These are phyloP conservation scores for Candida awuae DNA, from an alignment of 805 yeast species.

Conservation along the genomic window DNA sequence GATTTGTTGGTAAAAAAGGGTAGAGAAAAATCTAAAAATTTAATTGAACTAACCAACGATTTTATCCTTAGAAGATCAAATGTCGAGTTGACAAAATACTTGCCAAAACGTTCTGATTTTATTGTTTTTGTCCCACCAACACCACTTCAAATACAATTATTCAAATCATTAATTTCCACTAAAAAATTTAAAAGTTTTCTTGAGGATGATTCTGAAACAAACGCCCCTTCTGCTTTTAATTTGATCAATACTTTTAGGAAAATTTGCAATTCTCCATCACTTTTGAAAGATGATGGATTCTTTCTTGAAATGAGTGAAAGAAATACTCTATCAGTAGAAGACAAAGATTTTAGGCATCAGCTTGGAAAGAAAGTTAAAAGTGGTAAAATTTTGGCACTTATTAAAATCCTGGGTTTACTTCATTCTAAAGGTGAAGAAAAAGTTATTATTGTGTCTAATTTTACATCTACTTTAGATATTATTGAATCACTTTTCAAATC, in stretches of 20 bases:
- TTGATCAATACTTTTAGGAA: slow-evolving; percentile 71
- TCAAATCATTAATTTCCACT: slow-evolving; percentile 40
- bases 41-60: slow-evolving; percentile 53
- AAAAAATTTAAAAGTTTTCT: slow-evolving; percentile 27
- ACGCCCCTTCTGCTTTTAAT: slow-evolving; percentile 44
- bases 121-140: slow-evolving; percentile 77
- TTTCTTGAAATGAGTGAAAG: slow-evolving; percentile 27
- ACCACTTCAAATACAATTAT: slow-evolving; percentile 45
- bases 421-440: slow-evolving; percentile 47
- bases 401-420: slow-evolving; percentile 42
- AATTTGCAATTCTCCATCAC: slow-evolving; percentile 73
- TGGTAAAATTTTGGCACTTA: slow-evolving; percentile 62
- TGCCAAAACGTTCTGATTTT: slow-evolving; percentile 70
- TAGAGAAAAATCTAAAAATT: slow-evolving; percentile 49
- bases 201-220: slow-evolving; percentile 13
- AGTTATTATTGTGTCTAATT: slow-evolving; percentile 79
- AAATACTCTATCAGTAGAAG: slow-evolving; percentile 12
- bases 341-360: slow-evolving; percentile 22
- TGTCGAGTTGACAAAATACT: slow-evolving; percentile 42
- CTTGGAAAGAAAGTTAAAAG: slow-evolving; percentile 30
- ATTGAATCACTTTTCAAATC: slow-evolving; percentile 49
- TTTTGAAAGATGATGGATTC: slow-evolving; percentile 44
- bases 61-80: slow-evolving; percentile 72
- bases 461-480: slow-evolving; percentile 78
- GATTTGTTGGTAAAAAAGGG: slow-evolving; percentile 47